Evolutionary conservation across 306 rosid species (phyloP).

Genomic region (Medicago lupulina): DNA sequence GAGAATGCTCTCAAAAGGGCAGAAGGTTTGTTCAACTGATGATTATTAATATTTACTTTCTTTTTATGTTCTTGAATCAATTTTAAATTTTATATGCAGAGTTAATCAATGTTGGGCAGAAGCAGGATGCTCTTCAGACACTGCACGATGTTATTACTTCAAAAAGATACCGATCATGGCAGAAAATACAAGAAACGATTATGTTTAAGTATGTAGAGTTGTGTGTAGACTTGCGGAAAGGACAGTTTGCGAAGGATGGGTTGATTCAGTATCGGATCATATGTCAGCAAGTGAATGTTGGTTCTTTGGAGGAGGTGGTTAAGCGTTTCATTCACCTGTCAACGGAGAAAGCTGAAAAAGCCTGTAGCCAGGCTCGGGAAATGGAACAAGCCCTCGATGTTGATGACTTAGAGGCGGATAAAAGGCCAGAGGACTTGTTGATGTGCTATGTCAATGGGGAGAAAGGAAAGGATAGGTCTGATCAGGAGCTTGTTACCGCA

Average conservation of each 20-base stretch:
- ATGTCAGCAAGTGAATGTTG: conserved; percentile 95
- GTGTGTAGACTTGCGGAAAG: conserved; percentile 88
- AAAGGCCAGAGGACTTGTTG: conserved; percentile 97
- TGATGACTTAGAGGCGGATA: conserved; percentile 95
- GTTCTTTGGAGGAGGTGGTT: conserved; percentile 94
- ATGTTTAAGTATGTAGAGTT: conserved; percentile 97
- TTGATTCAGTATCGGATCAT: conserved; percentile 91
- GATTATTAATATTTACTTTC: neutral
- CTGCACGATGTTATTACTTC: conserved; percentile 93
- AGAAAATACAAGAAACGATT: conserved; percentile 84
- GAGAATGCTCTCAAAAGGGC: conserved; percentile 59
- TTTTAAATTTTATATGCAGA: conserved; percentile 52
- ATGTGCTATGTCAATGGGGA: conserved; percentile 94
- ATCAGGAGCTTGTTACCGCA: conserved; percentile 90
- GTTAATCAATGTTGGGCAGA: conserved; percentile 91
- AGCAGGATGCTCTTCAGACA: conserved; percentile 90
- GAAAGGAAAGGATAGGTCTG: conserved; percentile 95
- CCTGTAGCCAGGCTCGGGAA: conserved; percentile 91
- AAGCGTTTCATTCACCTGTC: conserved; percentile 96
- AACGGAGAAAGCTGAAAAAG: conserved; percentile 97
- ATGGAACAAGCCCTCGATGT: conserved; percentile 95
- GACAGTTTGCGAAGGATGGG: conserved; percentile 97
- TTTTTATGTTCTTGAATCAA: neutral
- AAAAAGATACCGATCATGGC: conserved; percentile 93
- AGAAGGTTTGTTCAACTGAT: conserved; percentile 46